These are phyloP conservation scores for Zelonia costaricensis DNA, from an alignment of 208 protist species.

Conservation along the genomic window DNA sequence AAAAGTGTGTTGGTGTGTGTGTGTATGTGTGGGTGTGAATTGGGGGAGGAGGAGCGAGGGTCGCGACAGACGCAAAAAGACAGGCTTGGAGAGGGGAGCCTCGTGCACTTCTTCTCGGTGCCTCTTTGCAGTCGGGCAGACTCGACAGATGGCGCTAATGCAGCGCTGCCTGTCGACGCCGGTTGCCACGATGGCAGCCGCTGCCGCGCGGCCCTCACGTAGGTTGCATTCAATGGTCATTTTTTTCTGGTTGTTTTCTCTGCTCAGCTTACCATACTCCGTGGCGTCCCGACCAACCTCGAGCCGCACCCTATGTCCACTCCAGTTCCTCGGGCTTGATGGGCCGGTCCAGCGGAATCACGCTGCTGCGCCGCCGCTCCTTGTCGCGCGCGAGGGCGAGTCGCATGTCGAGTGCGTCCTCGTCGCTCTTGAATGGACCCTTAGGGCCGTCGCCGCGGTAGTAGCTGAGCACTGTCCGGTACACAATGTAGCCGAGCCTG, in stretches of 20 bases:
- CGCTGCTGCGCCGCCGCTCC: constrained; percentile 64
- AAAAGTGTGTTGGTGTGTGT: too few species aligned
- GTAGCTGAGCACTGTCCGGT: constrained; percentile 92
- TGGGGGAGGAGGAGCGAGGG: too few species aligned
- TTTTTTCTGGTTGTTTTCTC: neutral
- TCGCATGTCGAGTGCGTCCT: constrained; percentile 97
- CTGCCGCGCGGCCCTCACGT: neutral
- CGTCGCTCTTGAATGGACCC: constrained; percentile 65
- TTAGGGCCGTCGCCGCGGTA: constrained; percentile 71
- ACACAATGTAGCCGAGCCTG: constrained; percentile 97
- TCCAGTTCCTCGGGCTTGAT: constrained; percentile 88
- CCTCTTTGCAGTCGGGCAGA: too few species aligned
- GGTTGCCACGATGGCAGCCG: neutral
- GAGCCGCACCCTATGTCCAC: constrained; percentile 45
- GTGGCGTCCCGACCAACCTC: neutral
- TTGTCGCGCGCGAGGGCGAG: constrained; percentile 94
- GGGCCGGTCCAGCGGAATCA: constrained; percentile 72
- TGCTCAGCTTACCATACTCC: too few species aligned
- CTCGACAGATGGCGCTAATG: too few species aligned
- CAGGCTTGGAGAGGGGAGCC: too few species aligned
- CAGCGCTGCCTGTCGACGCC: too few species aligned
- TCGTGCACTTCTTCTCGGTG: too few species aligned
- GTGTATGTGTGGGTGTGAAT: too few species aligned
- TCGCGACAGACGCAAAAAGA: too few species aligned
- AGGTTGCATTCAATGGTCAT: neutral